Conservation (phyloP, 441 rosid genomes). For the Metrosideros polymorpha region DNA sequence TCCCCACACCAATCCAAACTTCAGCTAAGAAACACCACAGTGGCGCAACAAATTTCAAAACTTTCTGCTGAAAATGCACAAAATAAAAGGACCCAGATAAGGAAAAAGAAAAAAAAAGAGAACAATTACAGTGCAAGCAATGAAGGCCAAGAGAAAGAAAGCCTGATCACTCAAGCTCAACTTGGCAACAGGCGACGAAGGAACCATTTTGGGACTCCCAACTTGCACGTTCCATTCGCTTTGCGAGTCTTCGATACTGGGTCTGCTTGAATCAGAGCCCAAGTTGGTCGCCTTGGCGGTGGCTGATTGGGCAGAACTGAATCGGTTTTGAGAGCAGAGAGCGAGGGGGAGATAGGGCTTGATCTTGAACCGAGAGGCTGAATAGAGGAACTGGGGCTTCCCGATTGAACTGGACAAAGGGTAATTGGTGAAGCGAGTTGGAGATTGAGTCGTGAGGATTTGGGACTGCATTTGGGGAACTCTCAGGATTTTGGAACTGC, state of each 20-base stretch:
- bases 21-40: neutral
- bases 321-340: neutral
- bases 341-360: neutral
- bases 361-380: neutral
- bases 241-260: slow-evolving; percentile 8
- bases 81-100: neutral
- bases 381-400: neutral
- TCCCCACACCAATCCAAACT: neutral
- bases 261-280: neutral
- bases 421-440: neutral
- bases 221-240: slow-evolving; percentile 34
- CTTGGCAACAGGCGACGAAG: slow-evolving; percentile 20
- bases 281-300: neutral
- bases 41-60: neutral
- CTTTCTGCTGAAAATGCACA: neutral
- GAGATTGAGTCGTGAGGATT: neutral
- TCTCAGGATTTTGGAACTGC: neutral
- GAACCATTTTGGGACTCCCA: slow-evolving; percentile 29
- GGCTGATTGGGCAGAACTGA: neutral
- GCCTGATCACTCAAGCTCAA: slow-evolving; percentile 61
- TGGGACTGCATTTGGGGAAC: neutral
- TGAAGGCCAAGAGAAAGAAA: slow-evolving; percentile 61
- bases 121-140: slow-evolving; percentile 62
- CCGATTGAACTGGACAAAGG: neutral
- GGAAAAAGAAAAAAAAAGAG: neutral